Base-by-base conservation (phyloP, 192 early-diverging fungal species). In the Rhizophagus clarus region DNA sequence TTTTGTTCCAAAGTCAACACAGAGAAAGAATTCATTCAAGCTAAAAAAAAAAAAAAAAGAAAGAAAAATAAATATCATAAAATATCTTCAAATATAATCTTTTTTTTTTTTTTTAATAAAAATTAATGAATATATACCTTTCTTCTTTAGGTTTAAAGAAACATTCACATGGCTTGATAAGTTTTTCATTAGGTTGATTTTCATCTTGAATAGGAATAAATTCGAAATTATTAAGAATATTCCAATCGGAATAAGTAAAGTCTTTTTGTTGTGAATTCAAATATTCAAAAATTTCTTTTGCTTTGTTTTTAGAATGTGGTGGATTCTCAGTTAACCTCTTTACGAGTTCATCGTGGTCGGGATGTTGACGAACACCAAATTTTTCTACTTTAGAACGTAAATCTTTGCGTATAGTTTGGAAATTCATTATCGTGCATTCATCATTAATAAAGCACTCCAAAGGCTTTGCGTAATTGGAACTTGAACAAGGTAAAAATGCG, bases 1-100 rank as follows among this genome's bases (percentile, higher is more conserved):
- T 1, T 82, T 47, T 0, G 82, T 61, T 2, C 94, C 94, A 85
- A 95, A 97, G 79, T 95, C 93, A 37, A 92, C 83, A 34, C 85
- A 90, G 0, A 81, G 79, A 75, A 93, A 85, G 3, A 92, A 83
- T 20, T 87, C 87, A 31, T 82, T 84, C 64, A 88, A 86, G 45
- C 81, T 87, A 12, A 82, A 90, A 92, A 66, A 89, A 92, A 72
- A 88, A 28, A 29, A 60, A 73, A 47, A n/a, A 37, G 11, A 37
- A 37, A 37, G 2, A 37, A 45, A 45, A 45, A 45, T 28, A 14
- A 56, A 29, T 10, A 4, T 51, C 2, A 45, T 45, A 45, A 12
- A 49, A 47, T 26, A 8, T 26, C 8, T 8, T 10, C 4, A 28
- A 31, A n/a, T n/a, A n/a, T n/a, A n/a, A n/a, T n/a, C n/a, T n/a